Evolutionary conservation across 75 land plant species (phyloP).

Genomic region (Chamaecyparis obtusa): DNA sequence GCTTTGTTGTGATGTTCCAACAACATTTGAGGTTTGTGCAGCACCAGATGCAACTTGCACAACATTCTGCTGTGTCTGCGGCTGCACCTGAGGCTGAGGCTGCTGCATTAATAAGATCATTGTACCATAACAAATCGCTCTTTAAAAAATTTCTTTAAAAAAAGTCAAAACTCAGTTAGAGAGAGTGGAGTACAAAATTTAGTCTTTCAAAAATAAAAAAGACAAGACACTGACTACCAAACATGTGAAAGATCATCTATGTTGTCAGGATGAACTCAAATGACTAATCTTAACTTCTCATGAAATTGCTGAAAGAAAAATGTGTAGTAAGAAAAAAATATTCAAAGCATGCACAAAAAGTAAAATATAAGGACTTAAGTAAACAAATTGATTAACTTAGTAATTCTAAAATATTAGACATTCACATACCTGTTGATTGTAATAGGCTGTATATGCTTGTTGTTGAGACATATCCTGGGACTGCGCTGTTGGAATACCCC

Average conservation of each 20-base stretch:
- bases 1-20: slow-evolving; percentile 16
- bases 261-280: neutral
- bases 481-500: neutral
- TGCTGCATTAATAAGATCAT: neutral
- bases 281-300: neutral
- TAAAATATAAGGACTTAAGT: neutral
- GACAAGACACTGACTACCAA: too few relatives aligned
- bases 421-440: slow-evolving; percentile 21
- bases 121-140: neutral
- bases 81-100: neutral
- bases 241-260: neutral
- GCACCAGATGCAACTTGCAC: slow-evolving; percentile 6
- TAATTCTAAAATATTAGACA: neutral
- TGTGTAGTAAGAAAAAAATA: neutral
- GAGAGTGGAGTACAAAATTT: too few relatives aligned
- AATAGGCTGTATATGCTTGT: slow-evolving; percentile 22
- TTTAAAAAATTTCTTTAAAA: neutral
- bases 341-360: neutral
- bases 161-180: neutral
- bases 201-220: too few relatives aligned
- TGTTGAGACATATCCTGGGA: slow-evolving; percentile 17
- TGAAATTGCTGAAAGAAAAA: neutral
- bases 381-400: neutral
- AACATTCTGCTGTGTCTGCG: neutral
- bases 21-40: slow-evolving; percentile 10